Evolutionary conservation across 116 monocot genomes (phyloP).

Genomic region (Cymodocea nodosa): DNA sequence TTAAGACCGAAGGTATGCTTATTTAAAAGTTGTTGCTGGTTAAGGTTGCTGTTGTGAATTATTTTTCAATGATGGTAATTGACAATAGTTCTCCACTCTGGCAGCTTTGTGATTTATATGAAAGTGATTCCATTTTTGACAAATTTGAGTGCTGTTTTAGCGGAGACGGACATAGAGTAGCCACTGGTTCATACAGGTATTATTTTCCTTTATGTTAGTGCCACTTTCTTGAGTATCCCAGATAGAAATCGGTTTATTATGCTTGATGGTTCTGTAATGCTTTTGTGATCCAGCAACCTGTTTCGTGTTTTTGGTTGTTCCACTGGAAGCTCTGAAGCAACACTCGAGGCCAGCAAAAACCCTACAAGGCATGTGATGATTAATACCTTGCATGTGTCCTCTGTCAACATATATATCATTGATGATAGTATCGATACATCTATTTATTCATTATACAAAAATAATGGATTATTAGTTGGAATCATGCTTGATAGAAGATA

Average conservation of each 20-base stretch:
- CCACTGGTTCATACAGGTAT: constrained; percentile 84
- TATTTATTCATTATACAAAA: background rate
- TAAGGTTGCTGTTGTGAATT: background rate
- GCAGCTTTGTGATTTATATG: constrained; percentile 80
- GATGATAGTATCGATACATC: background rate
- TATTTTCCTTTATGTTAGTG: background rate
- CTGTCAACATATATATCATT: background rate
- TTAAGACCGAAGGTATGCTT: constrained; percentile 66
- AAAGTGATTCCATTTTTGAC: constrained; percentile 90
- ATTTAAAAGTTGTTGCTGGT: background rate
- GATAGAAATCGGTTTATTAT: background rate
- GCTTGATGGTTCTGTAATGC: background rate
- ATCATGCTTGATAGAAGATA: too few relatives aligned
- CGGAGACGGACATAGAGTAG: constrained; percentile 67
- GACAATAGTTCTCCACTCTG: background rate
- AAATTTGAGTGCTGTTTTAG: constrained; percentile 89
- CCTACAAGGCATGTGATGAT: constrained; percentile 3
- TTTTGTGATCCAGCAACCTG: constrained; percentile 9
- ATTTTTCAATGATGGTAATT: background rate
- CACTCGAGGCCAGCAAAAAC: constrained; percentile 7
- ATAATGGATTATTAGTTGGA: too few relatives aligned
- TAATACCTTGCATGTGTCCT: background rate
- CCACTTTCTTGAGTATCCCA: background rate
- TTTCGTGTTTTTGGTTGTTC: constrained; percentile 15
- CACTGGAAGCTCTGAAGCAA: constrained; percentile 8